A percentile compares a stretch with the other conserved stretches of the same genome.
These are phyloP conservation scores for Ophiocordyceps robertsii DNA, from an alignment of 2,329 filamentous ascomycete genomes.

Conservation along the genomic window DNA sequence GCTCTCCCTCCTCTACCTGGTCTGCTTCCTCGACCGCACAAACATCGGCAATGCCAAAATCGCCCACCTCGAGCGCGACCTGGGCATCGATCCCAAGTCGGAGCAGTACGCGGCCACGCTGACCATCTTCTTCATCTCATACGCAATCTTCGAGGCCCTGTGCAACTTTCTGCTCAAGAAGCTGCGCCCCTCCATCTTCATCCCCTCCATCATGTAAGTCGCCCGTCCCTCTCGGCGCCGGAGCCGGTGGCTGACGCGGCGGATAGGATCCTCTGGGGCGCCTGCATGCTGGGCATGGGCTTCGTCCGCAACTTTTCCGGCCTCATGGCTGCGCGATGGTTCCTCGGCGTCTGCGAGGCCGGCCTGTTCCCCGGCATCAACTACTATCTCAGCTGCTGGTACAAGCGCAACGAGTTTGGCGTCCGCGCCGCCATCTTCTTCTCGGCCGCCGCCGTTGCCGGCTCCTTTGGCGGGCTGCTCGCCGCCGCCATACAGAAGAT, in stretches of 20 bases:
- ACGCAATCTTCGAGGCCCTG: constrained; percentile 63
- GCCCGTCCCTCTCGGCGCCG: neutral
- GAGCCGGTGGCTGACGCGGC: constrained; percentile 9
- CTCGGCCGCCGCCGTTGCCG: constrained; percentile 66
- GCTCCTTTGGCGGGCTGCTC: constrained; percentile 63
- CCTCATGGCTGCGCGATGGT: constrained; percentile 54
- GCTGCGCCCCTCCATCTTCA: constrained; percentile 62
- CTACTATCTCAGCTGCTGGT: constrained; percentile 78
- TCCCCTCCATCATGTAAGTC: constrained; percentile 64
- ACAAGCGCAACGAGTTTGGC: constrained; percentile 65
- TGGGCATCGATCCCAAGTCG: constrained; percentile 45
- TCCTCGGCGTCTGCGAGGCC: constrained; percentile 61
- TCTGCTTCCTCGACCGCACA: constrained; percentile 62
- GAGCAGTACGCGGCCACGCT: constrained; percentile 61
- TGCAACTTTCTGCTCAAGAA: constrained; percentile 73
- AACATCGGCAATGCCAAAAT: constrained; percentile 33
- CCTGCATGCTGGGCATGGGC: constrained; percentile 56
- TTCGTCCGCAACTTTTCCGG: constrained; percentile 50
- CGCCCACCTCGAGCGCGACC: constrained; percentile 2
- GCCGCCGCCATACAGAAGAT: constrained; percentile 60
- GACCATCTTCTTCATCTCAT: constrained; percentile 79
- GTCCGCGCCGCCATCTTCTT: constrained; percentile 75
- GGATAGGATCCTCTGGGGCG: constrained; percentile 47
- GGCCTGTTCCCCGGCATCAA: constrained; percentile 66
- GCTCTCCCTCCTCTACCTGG: constrained; percentile 59